Percentiles rank a stretch among this genome's conserved stretches.
These are phyloP conservation scores for Dittrichia graveolens DNA, from an alignment of 129 eudicot genomes.

Conservation along the genomic window DNA sequence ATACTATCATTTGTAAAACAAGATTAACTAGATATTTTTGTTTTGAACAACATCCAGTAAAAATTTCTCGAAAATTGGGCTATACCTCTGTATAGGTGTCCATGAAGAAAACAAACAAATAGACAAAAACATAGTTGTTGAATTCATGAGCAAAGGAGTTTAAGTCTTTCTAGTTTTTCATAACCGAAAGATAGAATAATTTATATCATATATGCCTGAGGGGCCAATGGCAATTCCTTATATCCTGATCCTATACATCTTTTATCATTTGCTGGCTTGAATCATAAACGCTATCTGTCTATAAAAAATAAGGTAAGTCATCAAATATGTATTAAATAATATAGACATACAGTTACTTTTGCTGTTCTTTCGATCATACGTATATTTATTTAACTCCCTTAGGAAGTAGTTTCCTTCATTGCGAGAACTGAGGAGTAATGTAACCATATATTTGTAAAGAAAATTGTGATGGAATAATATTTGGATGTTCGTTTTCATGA, in stretches of 20 bases:
- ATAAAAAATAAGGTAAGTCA: not conserved
- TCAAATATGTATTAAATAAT: not conserved
- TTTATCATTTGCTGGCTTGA: not conserved
- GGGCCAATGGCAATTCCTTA: not conserved
- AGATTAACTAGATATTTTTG: not conserved
- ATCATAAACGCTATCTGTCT: not conserved
- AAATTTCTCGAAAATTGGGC: too few species aligned
- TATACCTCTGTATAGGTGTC: not conserved
- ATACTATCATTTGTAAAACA: not conserved
- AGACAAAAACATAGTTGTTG: not conserved
- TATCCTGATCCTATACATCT: conserved; percentile 8
- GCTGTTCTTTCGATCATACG: not conserved
- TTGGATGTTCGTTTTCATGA: not conserved
- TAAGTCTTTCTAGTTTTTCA: conserved; percentile 10
- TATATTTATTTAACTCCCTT: conserved; percentile 5
- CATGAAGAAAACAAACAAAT: not conserved
- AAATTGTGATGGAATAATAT: not conserved
- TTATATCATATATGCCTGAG: not conserved
- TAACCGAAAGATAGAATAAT: not conserved
- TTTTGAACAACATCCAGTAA: too few species aligned
- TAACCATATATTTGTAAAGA: not conserved
- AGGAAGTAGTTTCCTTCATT: conserved; percentile 14
- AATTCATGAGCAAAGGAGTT: not conserved
- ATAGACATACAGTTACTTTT: not conserved
- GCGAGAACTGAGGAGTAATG: not conserved